Evolutionary conservation across 2,329 filamentous ascomycete genomes (phyloP), one percentile per base, ranked within the genome.

Genomic region (Xylogone sp.): DNA sequence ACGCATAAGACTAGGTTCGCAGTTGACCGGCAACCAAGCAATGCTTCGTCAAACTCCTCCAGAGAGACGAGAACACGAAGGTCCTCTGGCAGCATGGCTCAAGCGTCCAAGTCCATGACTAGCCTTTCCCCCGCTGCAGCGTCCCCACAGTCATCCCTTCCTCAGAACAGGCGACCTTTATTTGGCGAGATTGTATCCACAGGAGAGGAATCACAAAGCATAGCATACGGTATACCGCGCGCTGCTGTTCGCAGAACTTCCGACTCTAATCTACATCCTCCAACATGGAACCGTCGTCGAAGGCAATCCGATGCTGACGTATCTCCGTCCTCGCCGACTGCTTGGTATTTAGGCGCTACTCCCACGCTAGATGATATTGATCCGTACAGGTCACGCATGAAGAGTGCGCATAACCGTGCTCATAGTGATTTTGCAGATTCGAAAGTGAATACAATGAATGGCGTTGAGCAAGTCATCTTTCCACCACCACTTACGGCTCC

Each of bases 101-200:
- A 69, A 53, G 62, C 70, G 4, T 74, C 75, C 21, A 76, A 72
- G 55, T 74, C 76, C 18, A 70, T 70, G 64, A 70, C 66, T 43
- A 72, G 71, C 53, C 67, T 75, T 27, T 67, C 71, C 21, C 56
- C 59, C 21, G 56, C 44, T 50, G 53, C 20, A 61, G 69, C 45
- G 60, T 63, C 21, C 56, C 53, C 53, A 53, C 62, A 7, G 43
- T 58, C 21, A 57, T 43, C 55, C 21, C 50, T 55, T 46, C 21
- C 52, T 22, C 55, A 56, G 42, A 59, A 72, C 45, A 74, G 76
- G 49, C 77, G 77, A 55, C 79, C 88, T 31, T 71, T 92, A 19
- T 93, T 93, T 70, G 88, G 88, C 34, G 89, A 92, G 68, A 79
- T 92, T 58, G 71, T 83, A 22, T 77, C 82, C n/a, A 75, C 82